Percentiles rank a stretch among this genome's conserved stretches.
Conservation (phyloP, 2,329 filamentous ascomycete species). For the Hirsutella rhossiliensis region DNA sequence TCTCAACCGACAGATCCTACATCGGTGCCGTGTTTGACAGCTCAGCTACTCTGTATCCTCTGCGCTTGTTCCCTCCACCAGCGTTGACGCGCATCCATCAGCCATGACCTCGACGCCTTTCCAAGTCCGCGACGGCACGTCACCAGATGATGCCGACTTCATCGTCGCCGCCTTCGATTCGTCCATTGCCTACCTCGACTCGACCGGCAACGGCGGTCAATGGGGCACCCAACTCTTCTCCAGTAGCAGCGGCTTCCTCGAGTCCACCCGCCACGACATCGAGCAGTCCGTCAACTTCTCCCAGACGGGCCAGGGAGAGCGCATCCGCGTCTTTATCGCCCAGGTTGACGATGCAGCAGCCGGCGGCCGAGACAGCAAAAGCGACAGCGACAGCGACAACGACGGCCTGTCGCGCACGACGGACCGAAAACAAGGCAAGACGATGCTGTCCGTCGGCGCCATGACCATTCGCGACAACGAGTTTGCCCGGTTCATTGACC, state of each 20-base stretch:
- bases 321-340: background rate
- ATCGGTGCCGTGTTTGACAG: too few species aligned
- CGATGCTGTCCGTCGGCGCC: background rate
- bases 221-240: constrained; percentile 12
- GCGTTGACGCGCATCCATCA: too few species aligned
- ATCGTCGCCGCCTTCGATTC: constrained; percentile 18
- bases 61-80: too few species aligned
- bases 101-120: constrained; percentile 5
- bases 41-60: too few species aligned
- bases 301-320: background rate
- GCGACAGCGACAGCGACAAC: too few species aligned
- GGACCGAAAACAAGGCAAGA: background rate
- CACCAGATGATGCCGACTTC: constrained; percentile 14
- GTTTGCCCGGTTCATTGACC: background rate
- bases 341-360: background rate
- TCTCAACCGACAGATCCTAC: too few species aligned
- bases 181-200: constrained; percentile 13
- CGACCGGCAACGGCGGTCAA: constrained; percentile 6
- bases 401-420: too few species aligned
- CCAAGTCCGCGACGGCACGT: constrained; percentile 11
- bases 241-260: constrained; percentile 9
- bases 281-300: constrained; percentile 12
- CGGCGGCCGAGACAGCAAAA: too few species aligned
- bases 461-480: background rate
- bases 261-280: constrained; percentile 10